These are phyloP conservation scores for Forsythia viridissima DNA, from an alignment of 257 asterid genomes.

Conservation along the genomic window DNA sequence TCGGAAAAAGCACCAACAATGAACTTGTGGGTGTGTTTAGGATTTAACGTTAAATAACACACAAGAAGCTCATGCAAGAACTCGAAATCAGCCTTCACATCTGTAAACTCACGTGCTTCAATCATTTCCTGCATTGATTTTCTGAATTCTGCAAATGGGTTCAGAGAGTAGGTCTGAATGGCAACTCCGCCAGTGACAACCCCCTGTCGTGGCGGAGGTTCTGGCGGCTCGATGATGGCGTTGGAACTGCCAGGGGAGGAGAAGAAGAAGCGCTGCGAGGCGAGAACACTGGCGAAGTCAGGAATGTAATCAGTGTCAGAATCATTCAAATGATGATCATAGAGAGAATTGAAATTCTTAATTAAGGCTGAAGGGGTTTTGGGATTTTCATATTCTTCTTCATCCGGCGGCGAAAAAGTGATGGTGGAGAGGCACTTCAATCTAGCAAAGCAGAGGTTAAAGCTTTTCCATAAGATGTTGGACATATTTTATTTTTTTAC, in stretches of 20 bases:
- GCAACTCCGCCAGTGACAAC: constrained; percentile 59
- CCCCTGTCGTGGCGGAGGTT: constrained; percentile 4
- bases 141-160: constrained; percentile 67
- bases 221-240: constrained; percentile 53
- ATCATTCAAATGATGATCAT: constrained; percentile 42
- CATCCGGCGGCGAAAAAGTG: constrained; percentile 25
- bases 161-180: constrained; percentile 58
- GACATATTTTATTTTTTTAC: constrained; percentile 42
- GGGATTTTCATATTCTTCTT: constrained; percentile 14
- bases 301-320: constrained; percentile 41
- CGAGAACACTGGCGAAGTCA: constrained; percentile 60
- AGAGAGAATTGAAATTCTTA: constrained; percentile 56
- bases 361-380: constrained; percentile 24
- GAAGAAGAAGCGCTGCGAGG: constrained; percentile 81
- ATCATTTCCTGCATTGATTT: constrained; percentile 84
- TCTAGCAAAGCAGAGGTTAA: constrained; percentile 61
- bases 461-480: constrained; percentile 49
- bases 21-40: constrained; percentile 65
- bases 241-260: constrained; percentile 77
- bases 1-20: constrained; percentile 71
- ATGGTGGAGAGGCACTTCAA: constrained; percentile 65
- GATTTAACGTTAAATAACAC: constrained; percentile 63
- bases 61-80: constrained; percentile 67
- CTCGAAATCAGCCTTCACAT: constrained; percentile 48
- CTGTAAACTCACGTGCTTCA: constrained; percentile 44